Evolutionary conservation across 306 rosid species (phyloP).

Genomic region (Astragalus glycyphyllos): DNA sequence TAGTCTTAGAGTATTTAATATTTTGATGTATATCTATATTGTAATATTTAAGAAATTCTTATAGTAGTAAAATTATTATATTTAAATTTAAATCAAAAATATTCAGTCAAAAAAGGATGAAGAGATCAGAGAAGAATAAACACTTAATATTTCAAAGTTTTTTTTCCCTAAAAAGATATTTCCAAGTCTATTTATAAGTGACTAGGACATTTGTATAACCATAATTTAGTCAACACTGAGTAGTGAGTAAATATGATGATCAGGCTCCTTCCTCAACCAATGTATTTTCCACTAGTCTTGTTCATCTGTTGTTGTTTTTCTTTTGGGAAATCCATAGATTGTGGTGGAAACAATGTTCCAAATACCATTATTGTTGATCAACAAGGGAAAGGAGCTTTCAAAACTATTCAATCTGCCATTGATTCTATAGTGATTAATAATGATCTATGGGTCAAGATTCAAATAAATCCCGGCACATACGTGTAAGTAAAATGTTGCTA

Average conservation of each 20-base stretch:
- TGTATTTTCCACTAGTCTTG: background rate
- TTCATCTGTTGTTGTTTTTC: background rate
- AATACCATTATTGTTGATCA: slow-evolving; percentile 13
- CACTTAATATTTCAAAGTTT: no score
- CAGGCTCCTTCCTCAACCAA: background rate
- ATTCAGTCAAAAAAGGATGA: no score
- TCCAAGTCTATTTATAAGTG: background rate
- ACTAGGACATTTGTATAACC: background rate
- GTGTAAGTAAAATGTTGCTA: background rate
- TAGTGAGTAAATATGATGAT: background rate
- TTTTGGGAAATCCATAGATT: background rate
- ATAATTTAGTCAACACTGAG: background rate
- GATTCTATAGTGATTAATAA: slow-evolving; percentile 21
- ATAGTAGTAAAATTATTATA: no score
- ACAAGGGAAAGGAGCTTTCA: background rate
- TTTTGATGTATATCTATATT: no score
- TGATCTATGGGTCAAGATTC: slow-evolving; percentile 31
- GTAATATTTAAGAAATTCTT: no score
- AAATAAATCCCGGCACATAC: slow-evolving; percentile 24
- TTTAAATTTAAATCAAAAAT: no score
- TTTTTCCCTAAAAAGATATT: no score
- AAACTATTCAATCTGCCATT: slow-evolving; percentile 3
- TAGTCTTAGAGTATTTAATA: no score
- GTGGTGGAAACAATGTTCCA: slow-evolving; percentile 10
- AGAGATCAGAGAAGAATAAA: no score